Base-by-base conservation (phyloP, 768 basidiomycete species). In the Kwoniella dejecticola region DNA sequence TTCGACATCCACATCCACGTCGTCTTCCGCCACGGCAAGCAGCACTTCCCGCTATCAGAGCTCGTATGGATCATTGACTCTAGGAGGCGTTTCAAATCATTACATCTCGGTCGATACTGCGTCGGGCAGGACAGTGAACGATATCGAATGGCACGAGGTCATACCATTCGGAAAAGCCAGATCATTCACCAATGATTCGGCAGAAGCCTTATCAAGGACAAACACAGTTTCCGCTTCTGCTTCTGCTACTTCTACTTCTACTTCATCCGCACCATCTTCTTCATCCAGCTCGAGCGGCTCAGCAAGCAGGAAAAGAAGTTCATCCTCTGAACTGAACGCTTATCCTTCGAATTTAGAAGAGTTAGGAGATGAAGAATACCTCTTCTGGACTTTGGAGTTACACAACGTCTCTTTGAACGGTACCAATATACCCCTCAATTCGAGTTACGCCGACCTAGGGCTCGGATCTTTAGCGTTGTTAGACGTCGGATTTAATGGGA, bases 91-190 rank as follows among this genome's bases (percentile, higher is more conserved):
- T 0, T 67, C 68, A 23, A 52, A 60, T 33, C 27, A 67, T 40
- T 67, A 69, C 61, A 50, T 66, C 23, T 52, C 62, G 48, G 40
- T 42, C 23, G n/a, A 56, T 40, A 36, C 47, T 6, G 52, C 41
- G 12, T 57, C 65, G n/a, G 67, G 69, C 7, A 46, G 67, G 62
- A 68, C 68, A 4, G 36, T 75, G 0, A 42, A 50, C 13, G 71
- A 75, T 66, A 73, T 76, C 21, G 74, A 76, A 47, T 76, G 74
- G 74, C 60, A 67, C 29, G 66, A 71, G 23, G 74, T 76, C 13
- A 58, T 73, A 5, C 74, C 72, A 0, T 76, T 73, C 62, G 71
- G 66, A 1, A 48, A 45, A 45, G 62, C 64, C 3, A 11, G 42
- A 19, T 42, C 60, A 29, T 19, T 29, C 31, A 17, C 31, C 19